Evolutionary conservation across 176 grass and related monocot species (phyloP).

Genomic region (Lolium rigidum): DNA sequence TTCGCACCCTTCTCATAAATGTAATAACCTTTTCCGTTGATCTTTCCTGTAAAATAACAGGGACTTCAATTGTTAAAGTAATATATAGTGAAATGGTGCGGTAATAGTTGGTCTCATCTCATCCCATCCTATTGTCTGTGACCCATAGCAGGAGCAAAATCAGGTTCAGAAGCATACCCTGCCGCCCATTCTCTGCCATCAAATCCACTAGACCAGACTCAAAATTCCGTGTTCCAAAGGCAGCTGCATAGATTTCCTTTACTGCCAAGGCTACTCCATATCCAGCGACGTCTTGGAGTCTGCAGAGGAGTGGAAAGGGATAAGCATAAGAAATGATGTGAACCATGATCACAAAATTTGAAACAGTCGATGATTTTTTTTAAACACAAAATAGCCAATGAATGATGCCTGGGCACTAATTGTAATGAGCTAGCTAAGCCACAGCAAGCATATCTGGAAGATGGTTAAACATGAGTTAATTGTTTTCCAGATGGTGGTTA

Average conservation of each 20-base stretch:
- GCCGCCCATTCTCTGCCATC: slow-evolving; percentile 73
- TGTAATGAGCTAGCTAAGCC: slow-evolving; percentile 23
- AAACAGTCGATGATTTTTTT: background rate
- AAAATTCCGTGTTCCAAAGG: slow-evolving; percentile 66
- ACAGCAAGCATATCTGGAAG: background rate
- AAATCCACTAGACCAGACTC: slow-evolving; percentile 55
- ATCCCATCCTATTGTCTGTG: slow-evolving; percentile 17
- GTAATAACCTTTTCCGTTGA: slow-evolving; percentile 95
- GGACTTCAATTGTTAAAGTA: background rate
- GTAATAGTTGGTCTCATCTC: background rate
- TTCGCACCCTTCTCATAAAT: slow-evolving; percentile 91
- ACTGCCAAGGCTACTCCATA: slow-evolving; percentile 87
- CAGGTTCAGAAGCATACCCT: slow-evolving; percentile 62
- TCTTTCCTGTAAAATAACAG: slow-evolving; percentile 66
- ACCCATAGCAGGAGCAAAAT: slow-evolving; percentile 30
- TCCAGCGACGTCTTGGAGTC: slow-evolving; percentile 88
- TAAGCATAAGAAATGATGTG: slow-evolving; percentile 29
- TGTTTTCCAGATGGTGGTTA: slow-evolving; percentile 5
- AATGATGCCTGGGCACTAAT: slow-evolving; percentile 23
- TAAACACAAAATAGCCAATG: background rate
- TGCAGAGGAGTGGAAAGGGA: slow-evolving; percentile 29
- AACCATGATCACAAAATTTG: background rate
- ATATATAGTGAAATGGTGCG: slow-evolving; percentile 5
- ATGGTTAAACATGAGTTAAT: background rate
- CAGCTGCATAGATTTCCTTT: slow-evolving; percentile 64